phyloP scores from a whole-genome alignment of 805 yeast species.

The Metschnikowia matae region DNA sequence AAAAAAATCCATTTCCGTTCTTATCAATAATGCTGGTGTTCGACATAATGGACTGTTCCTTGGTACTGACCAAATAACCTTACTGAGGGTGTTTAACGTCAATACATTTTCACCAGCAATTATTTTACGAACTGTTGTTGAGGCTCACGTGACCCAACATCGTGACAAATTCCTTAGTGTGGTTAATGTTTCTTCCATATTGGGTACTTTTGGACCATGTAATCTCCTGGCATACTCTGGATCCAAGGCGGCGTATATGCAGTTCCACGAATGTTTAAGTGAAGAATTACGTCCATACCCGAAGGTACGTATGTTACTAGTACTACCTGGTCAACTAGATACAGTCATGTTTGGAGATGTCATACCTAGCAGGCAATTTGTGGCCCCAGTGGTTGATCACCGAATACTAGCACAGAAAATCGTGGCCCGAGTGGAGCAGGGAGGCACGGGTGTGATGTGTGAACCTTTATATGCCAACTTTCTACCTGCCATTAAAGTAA shows the following conservation, averaged over 20 bases:
- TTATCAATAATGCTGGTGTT: slow-evolving; percentile 49
- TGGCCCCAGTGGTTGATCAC: slow-evolving; percentile 47
- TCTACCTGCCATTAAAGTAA: slow-evolving; percentile 37
- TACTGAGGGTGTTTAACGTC: slow-evolving; percentile 25
- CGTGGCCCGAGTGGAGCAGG: slow-evolving; percentile 28
- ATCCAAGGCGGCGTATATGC: slow-evolving; percentile 44
- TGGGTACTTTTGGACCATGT: slow-evolving; percentile 48
- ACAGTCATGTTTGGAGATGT: slow-evolving; percentile 49
- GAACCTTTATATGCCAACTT: slow-evolving; percentile 47
- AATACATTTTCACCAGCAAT: slow-evolving; percentile 32
- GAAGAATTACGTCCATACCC: slow-evolving; percentile 31
- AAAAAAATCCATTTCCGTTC: slow-evolving; percentile 22
- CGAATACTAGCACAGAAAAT: slow-evolving; percentile 33
- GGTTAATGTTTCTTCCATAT: slow-evolving; percentile 43
- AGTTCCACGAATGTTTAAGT: slow-evolving; percentile 42
- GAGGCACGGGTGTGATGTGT: slow-evolving; percentile 40
- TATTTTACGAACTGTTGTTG: slow-evolving; percentile 21
- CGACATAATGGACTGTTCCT: slow-evolving; percentile 34
- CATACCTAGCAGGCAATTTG: slow-evolving; percentile 33
- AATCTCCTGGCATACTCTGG: slow-evolving; percentile 47
- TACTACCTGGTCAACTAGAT: slow-evolving; percentile 50
- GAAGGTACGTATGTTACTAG: slow-evolving; percentile 31
- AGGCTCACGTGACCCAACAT: slow-evolving; percentile 17
- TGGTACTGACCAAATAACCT: slow-evolving; percentile 18
- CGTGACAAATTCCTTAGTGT: slow-evolving; percentile 25